These are phyloP conservation scores for Rhynchospora breviuscula DNA, from an alignment of 176 grass and related monocot species.

Conservation along the genomic window DNA sequence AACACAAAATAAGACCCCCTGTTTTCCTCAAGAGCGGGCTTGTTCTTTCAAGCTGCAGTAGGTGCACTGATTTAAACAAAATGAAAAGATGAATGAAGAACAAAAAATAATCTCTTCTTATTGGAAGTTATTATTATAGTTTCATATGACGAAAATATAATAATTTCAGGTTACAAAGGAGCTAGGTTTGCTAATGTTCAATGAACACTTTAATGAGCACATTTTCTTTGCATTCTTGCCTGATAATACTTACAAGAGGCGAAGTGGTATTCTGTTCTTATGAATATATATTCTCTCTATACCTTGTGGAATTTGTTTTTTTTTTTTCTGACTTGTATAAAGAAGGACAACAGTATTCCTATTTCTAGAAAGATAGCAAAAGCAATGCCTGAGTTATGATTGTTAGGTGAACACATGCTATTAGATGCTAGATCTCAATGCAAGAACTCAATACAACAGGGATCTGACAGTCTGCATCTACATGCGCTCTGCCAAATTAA, in stretches of 20 bases:
- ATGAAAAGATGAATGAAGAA: too few species aligned
- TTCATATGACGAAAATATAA: background rate
- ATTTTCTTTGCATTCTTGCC: slow-evolving; percentile 47
- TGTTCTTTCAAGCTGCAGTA: background rate
- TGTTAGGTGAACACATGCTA: background rate
- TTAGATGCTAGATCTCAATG: background rate
- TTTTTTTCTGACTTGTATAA: background rate
- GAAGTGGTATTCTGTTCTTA: slow-evolving; percentile 44
- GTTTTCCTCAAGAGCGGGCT: too few species aligned
- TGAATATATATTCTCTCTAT: too few species aligned
- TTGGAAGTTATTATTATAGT: background rate
- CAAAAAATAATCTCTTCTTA: background rate
- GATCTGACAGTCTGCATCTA: background rate
- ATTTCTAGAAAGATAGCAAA: background rate
- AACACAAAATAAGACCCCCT: background rate
- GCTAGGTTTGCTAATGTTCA: slow-evolving; percentile 57
- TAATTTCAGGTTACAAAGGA: slow-evolving; percentile 56
- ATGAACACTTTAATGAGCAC: slow-evolving; percentile 53
- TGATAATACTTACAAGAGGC: slow-evolving; percentile 79
- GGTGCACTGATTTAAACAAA: too few species aligned
- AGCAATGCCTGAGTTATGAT: background rate
- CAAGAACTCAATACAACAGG: background rate
- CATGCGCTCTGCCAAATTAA: background rate
- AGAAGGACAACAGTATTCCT: background rate
- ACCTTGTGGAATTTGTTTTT: too few species aligned